Evolutionary conservation across 805 yeast genomes (phyloP).

Genomic region (Wickerhamiella siamensis): DNA sequence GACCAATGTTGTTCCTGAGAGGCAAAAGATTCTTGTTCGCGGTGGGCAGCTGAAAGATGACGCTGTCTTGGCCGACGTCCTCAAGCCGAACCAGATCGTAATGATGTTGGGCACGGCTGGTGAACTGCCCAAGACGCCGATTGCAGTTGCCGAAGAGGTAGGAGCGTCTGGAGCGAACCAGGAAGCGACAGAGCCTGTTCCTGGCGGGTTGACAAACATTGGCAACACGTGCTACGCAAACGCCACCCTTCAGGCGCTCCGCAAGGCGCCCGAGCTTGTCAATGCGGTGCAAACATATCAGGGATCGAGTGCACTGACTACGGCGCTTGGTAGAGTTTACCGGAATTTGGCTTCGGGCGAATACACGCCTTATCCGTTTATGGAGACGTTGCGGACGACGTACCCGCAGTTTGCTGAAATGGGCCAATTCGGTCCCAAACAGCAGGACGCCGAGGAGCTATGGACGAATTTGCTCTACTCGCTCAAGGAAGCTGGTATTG

Average conservation of each 20-base stretch:
- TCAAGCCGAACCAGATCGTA: slow-evolving; percentile 52
- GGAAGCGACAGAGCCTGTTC: slow-evolving; percentile 29
- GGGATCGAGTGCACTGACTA: slow-evolving; percentile 25
- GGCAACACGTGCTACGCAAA: slow-evolving; percentile 73
- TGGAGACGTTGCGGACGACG: slow-evolving; percentile 37
- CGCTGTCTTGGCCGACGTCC: slow-evolving; percentile 35
- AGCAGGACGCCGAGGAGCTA: slow-evolving; percentile 97
- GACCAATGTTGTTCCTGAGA: slow-evolving; percentile 72
- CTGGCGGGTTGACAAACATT: slow-evolving; percentile 52
- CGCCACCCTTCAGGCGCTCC: slow-evolving; percentile 47
- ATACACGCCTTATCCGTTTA: slow-evolving; percentile 53
- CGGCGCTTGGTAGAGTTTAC: slow-evolving; percentile 22
- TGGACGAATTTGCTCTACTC: slow-evolving; percentile 60
- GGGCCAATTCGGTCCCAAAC: slow-evolving; percentile 57
- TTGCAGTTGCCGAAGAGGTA: slow-evolving; percentile 40
- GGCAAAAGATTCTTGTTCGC: slow-evolving; percentile 81
- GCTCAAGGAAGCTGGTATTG: slow-evolving; percentile 29
- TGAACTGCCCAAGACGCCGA: slow-evolving; percentile 33
- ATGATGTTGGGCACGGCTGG: slow-evolving; percentile 93
- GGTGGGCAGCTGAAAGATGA: slow-evolving; percentile 80
- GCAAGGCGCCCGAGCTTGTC: slow-evolving; percentile 35
- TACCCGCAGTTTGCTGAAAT: slow-evolving; percentile 87
- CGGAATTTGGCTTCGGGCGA: slow-evolving; percentile 18
- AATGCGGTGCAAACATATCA: slow-evolving; percentile 30
- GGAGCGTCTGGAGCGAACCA: slow-evolving; percentile 28